phyloP scores from a whole-genome alignment of 257 asterid genomes.

The Solanum clarkiae region DNA sequence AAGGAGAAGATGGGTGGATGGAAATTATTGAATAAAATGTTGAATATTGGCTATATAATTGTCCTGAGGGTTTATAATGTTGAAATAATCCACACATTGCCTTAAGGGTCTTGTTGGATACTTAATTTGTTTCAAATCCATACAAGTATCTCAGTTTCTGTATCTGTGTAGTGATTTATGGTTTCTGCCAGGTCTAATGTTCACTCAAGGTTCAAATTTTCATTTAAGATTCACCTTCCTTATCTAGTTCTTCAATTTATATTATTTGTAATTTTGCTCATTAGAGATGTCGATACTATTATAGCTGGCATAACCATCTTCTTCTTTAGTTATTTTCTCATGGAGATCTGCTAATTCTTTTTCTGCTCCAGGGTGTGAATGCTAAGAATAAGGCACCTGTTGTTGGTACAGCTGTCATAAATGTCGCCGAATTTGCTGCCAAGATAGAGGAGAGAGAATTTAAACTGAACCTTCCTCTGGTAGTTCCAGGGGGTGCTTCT shows the following conservation, averaged over 20 bases:
- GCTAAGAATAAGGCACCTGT: conserved; percentile 46
- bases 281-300: not conserved
- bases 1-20: not conserved
- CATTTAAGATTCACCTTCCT: not conserved
- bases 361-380: conserved; percentile 36
- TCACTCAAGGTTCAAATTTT: not conserved
- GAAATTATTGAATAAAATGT: not conserved
- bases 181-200: not conserved
- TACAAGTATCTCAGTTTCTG: not conserved
- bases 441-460: conserved; percentile 40
- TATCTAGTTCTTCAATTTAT: not conserved
- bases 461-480: conserved; percentile 55
- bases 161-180: not conserved
- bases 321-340: not conserved
- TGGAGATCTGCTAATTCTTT: not conserved
- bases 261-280: not conserved
- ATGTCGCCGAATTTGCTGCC: conserved; percentile 70
- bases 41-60: not conserved
- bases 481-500: conserved; percentile 24
- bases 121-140: not conserved
- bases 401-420: conserved; percentile 52
- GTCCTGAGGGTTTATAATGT: not conserved
- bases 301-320: not conserved
- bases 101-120: not conserved
- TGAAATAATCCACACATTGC: not conserved